Base-by-base conservation (phyloP, 805 yeast genomes). In the Hanseniaspora lachancei region DNA sequence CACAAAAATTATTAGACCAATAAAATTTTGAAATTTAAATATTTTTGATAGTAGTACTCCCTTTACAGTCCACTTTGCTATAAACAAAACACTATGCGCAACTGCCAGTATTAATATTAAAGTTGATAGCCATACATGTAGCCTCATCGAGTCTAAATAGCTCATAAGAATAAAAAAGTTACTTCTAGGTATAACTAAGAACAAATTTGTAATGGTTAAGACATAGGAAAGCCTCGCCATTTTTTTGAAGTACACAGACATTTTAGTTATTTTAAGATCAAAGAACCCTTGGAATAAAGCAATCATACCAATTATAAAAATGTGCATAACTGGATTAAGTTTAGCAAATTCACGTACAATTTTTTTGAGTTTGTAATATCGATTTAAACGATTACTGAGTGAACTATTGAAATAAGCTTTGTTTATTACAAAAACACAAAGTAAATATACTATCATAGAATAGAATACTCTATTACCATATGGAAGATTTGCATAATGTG, bases 41-140 rank as follows among this genome's bases (percentile, higher is more conserved):
- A 65, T 62, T 32, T 72, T 66, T 1, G 72, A 53, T 54, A 78
- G 72, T 13, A 63, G 56, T 2, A 71, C 61, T 0, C 69, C 60
- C 1, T 69, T 71, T 0, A 62, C 34, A 1, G 62, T 47, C 87
- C 84, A 84, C 57, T 72, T 70, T 10, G 68, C 63, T 4, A 76
- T 36, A 62, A 72, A 85, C 1, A 80, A 81, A 16, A 78, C 47
- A 0, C 80, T 71, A 62, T 85, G 95, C 3, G 74, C 49, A 0
- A 74, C 44, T 0, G 75, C 74, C 35, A 75, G 63, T 0, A 72
- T 58, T 0, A 80, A 63, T 23, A 82, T 74, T 1, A 80, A 40
- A 57, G 91, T 70, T 4, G 89, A 81, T 1, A 82, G 60, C 89
- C 91, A 84, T 62, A 82, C 83, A 64, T 85, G 95, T 9, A 84